Base-by-base conservation (phyloP, 1,139 yeast genomes). In the Zygotorulaspora mrakii region DNA sequence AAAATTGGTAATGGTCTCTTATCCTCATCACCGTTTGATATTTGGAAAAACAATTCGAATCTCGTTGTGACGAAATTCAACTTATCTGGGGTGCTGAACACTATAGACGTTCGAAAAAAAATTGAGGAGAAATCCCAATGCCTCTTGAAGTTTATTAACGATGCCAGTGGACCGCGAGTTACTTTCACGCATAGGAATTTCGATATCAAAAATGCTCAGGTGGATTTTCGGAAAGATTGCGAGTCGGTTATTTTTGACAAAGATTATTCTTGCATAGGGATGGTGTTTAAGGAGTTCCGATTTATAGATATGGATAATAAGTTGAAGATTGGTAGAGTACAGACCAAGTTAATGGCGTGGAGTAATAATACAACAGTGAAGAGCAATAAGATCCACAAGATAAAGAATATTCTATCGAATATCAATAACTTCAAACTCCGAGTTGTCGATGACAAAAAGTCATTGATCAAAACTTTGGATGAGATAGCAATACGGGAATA, bases 151-250 rank as follows among this genome's bases (percentile, higher is more conserved):
- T 47, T 46, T 28, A 28, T 16, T 5, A 34, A 24, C 10, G 44
- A 47, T 25, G 25, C 30, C 5, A 25, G 17, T 11, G 42, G 43
- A 1, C 44, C 49, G 10, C 32, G 43, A 20, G 20, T 45, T 2
- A 12, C 27, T 3, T 48, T 48, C 12, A 43, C 35, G n/a, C 40
- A 31, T 22, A 29, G 26, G 27, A 37, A 29, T 27, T 37, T 37
- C 16, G 43, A 34, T 17, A 43, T 37, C 3, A 40, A 40, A 14
- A 33, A 43, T 26, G 35, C 46, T 9, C 42, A 43, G 18, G 12
- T 49, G 5, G 40, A 43, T 29, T 25, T 46, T 8, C 14, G 14
- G 12, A 21, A 28, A 11, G 53, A 47, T 18, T 49, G 53, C 25
- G 37, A 45, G 24, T 26, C 17, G 24, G 18, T 44, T 9, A 17